Percentiles rank a stretch among this genome's conserved stretches.
phyloP scores from a whole-genome alignment of 2,329 filamentous ascomycete species.

The Sarocladiaceae sp. region DNA sequence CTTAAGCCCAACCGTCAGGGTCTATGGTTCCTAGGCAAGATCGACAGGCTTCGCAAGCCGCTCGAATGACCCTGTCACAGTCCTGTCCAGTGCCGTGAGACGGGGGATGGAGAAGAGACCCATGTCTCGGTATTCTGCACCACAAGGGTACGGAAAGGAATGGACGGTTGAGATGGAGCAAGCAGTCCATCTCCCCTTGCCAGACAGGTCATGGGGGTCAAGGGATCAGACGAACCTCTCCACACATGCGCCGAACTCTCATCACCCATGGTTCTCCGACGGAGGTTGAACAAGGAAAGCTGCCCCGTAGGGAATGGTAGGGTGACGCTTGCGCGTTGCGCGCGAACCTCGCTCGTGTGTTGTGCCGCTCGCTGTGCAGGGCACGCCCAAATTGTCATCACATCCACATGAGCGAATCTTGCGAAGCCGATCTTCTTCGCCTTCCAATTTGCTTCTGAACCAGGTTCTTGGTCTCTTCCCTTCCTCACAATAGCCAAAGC shows the following conservation, averaged over 20 bases:
- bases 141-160: constrained; percentile 1
- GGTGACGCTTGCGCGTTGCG: not conserved
- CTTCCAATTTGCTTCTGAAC: not conserved
- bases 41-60: constrained; percentile 1
- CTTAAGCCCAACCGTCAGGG: not conserved
- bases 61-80: not conserved
- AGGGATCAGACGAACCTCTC: not conserved
- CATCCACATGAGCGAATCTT: not conserved
- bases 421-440: not conserved
- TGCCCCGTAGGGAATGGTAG: not conserved
- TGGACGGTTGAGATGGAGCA: constrained; percentile 6
- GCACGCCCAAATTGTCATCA: not conserved
- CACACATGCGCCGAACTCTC: not conserved
- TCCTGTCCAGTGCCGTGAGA: constrained; percentile 6
- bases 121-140: constrained; percentile 8
- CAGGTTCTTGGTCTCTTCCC: not conserved
- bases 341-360: not conserved
- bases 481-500: not conserved
- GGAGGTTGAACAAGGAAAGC: not conserved
- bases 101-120: not conserved
- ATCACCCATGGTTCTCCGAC: not conserved
- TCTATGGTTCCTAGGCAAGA: not conserved
- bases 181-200: not conserved
- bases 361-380: not conserved
- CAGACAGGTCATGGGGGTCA: not conserved